phyloP scores from a whole-genome alignment of 2,329 filamentous ascomycete genomes.

The Aphanoascus verrucosus region DNA sequence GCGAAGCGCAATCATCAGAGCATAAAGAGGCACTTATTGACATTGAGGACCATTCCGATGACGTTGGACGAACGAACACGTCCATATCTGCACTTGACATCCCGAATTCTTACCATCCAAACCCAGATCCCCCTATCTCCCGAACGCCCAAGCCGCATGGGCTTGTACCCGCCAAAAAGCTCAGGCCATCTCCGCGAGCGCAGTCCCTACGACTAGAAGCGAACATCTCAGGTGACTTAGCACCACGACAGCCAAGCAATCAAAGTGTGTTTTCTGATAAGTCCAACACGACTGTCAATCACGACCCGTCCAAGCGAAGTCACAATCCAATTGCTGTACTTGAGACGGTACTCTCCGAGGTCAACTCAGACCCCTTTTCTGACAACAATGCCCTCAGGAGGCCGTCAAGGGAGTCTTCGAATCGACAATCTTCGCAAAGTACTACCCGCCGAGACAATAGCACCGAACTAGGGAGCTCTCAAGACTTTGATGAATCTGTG shows the following conservation, averaged over 20 bases:
- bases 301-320: constrained; percentile 24
- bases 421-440: constrained; percentile 7
- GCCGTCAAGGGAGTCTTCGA: not conserved
- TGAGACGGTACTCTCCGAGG: constrained; percentile 6
- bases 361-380: constrained; percentile 13
- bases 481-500: not conserved
- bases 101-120: not conserved
- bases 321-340: constrained; percentile 14
- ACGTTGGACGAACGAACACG: not conserved
- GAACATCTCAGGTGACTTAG: constrained; percentile 8
- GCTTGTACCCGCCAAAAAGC: constrained; percentile 7
- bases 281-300: constrained; percentile 27
- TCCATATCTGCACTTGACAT: not conserved
- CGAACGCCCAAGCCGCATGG: not conserved
- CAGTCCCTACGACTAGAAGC: not conserved
- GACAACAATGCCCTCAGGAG: constrained; percentile 9
- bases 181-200: not conserved
- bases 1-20: not conserved
- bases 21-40: not conserved
- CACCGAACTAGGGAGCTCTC: constrained; percentile 1
- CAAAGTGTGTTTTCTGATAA: constrained; percentile 24
- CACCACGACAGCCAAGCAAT: constrained; percentile 26
- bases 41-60: not conserved
- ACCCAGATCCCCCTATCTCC: not conserved
- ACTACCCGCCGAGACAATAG: constrained; percentile 3